phyloP scores from a whole-genome alignment of 805 yeast species.

The Kodamaea neixiangensis region DNA sequence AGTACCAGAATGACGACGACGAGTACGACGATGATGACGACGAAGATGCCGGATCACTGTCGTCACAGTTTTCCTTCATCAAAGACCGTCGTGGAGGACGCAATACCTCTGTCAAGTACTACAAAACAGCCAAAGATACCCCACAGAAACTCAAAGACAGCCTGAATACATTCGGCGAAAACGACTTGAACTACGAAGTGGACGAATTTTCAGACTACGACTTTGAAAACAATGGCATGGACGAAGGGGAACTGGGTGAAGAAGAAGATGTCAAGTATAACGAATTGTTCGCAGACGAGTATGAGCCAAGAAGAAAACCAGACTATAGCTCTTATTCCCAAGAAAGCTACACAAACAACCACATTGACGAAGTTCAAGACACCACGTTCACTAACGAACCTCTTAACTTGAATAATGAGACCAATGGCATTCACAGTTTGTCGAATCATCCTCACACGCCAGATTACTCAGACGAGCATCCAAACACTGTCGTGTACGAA shows the following conservation, averaged over 20 bases:
- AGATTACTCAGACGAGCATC: background rate
- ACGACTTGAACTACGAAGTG: constrained; percentile 26
- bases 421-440: background rate
- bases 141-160: background rate
- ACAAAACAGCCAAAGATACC: constrained; percentile 36
- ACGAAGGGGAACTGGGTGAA: constrained; percentile 34
- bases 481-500: constrained; percentile 12
- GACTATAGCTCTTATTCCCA: constrained; percentile 19
- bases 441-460: constrained; percentile 1
- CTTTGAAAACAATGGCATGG: constrained; percentile 45
- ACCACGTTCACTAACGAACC: background rate
- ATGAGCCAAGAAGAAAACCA: background rate
- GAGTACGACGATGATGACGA: constrained; percentile 7
- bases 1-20: background rate
- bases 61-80: constrained; percentile 55
- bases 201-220: constrained; percentile 37
- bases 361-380: background rate
- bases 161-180: constrained; percentile 26
- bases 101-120: constrained; percentile 55
- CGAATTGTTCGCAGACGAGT: constrained; percentile 21
- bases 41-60: constrained; percentile 16
- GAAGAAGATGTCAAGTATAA: constrained; percentile 30
- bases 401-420: background rate
- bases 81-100: constrained; percentile 47
- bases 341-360: constrained; percentile 4